These are phyloP conservation scores for Ustilaginoidea virens DNA, from an alignment of 2,329 filamentous ascomycete genomes.

Conservation along the genomic window DNA sequence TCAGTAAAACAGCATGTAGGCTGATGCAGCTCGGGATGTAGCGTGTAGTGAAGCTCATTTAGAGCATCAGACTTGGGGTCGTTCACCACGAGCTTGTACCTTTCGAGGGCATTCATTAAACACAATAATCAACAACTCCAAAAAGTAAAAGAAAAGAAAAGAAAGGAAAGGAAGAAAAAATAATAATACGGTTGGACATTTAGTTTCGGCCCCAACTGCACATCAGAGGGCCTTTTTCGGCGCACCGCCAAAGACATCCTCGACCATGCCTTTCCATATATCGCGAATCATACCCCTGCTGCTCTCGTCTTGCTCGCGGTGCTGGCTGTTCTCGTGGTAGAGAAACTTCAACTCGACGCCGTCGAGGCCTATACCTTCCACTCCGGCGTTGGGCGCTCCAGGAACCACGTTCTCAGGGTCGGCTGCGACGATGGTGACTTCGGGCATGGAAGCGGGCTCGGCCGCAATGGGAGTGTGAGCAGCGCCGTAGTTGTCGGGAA, in stretches of 20 bases:
- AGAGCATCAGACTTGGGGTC: too few relatives aligned
- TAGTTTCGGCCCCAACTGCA: too few relatives aligned
- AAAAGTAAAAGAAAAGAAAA: neutral
- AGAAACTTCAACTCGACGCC: conserved; percentile 39
- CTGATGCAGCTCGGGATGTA: too few relatives aligned
- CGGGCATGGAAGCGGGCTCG: conserved; percentile 26
- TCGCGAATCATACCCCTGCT: conserved; percentile 33
- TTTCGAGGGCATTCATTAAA: too few relatives aligned
- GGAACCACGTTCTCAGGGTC: conserved; percentile 37
- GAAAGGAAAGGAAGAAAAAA: conserved; percentile 2
- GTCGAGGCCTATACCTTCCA: conserved; percentile 43
- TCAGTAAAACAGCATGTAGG: too few relatives aligned
- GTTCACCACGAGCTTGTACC: too few relatives aligned
- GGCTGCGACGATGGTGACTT: conserved; percentile 40
- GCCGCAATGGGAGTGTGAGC: conserved; percentile 26
- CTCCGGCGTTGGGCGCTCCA: conserved; percentile 35
- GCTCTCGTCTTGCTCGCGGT: conserved; percentile 14
- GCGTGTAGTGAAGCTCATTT: too few relatives aligned
- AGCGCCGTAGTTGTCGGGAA: conserved; percentile 40
- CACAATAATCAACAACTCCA: too few relatives aligned
- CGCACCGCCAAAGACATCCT: conserved; percentile 24
- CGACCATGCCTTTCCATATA: conserved; percentile 41
- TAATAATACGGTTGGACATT: conserved; percentile 1
- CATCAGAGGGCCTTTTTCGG: conserved; percentile 8
- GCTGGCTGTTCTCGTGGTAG: conserved; percentile 18